Percentiles rank a stretch among this genome's conserved stretches.
Evolutionary conservation across 441 rosid species (phyloP).

Genomic region (Adansonia madagascariensis): DNA sequence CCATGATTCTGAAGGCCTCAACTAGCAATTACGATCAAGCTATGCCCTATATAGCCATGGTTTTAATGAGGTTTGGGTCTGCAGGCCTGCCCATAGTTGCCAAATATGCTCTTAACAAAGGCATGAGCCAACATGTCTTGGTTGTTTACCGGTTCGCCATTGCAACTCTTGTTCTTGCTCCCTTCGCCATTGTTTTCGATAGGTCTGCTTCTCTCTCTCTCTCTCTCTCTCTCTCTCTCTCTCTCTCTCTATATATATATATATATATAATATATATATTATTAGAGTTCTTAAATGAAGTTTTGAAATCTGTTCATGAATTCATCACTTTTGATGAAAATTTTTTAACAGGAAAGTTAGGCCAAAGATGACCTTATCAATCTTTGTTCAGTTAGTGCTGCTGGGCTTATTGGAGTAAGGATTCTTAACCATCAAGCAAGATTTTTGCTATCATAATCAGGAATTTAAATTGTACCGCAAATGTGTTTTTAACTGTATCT

Average conservation of each 20-base stretch:
- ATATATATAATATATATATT: not conserved
- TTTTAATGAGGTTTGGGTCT: constrained; percentile 52
- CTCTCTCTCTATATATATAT: not conserved
- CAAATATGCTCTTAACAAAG: constrained; percentile 55
- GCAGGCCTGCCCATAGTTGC: constrained; percentile 56
- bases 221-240: not conserved
- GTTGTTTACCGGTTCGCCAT: constrained; percentile 55
- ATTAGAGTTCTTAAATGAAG: not conserved
- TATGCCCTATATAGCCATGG: constrained; percentile 52
- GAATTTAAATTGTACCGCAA: no score
- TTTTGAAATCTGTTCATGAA: not conserved
- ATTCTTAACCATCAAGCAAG: not conserved
- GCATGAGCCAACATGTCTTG: constrained; percentile 64
- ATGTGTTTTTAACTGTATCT: no score
- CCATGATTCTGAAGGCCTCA: constrained; percentile 28
- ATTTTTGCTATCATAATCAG: not conserved
- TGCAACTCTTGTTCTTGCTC: constrained; percentile 56
- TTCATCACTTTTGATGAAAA: not conserved
- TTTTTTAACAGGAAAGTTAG: constrained; percentile 44
- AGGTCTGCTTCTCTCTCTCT: constrained; percentile 40
- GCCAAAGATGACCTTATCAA: constrained; percentile 59
- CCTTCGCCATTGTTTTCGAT: constrained; percentile 59
- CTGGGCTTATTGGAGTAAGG: constrained; percentile 65
- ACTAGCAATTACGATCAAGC: constrained; percentile 19
- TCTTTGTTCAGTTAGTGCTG: constrained; percentile 52